A percentile compares a stretch with the other conserved stretches of the same genome.
phyloP scores from a whole-genome alignment of 2,329 filamentous ascomycete species.

The Cercospora citrullina region DNA sequence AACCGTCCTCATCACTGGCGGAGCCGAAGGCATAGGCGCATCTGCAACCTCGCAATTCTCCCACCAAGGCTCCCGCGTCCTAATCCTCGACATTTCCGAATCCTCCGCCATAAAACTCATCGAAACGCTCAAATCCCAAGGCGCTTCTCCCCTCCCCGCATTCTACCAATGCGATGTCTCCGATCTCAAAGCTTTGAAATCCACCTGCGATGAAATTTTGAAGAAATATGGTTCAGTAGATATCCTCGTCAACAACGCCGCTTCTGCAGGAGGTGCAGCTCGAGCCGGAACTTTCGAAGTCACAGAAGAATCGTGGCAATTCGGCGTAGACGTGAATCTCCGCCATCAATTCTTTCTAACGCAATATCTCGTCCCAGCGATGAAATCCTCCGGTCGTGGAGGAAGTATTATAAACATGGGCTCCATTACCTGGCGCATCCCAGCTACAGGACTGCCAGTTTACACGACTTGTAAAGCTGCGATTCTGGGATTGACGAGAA shows the following conservation, averaged over 20 bases:
- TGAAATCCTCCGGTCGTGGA: constrained; percentile 53
- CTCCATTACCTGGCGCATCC: constrained; percentile 35
- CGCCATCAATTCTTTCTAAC: constrained; percentile 65
- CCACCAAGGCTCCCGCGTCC: constrained; percentile 59
- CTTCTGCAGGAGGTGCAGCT: constrained; percentile 57
- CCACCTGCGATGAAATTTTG: constrained; percentile 47
- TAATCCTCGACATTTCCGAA: constrained; percentile 61
- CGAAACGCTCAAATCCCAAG: constrained; percentile 40
- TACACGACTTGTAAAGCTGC: constrained; percentile 36
- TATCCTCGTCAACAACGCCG: constrained; percentile 64
- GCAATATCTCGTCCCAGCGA: constrained; percentile 58
- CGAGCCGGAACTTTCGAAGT: constrained; percentile 62
- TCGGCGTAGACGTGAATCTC: constrained; percentile 64
- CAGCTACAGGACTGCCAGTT: constrained; percentile 30
- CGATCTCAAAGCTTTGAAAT: constrained; percentile 52
- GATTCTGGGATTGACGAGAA: constrained; percentile 34
- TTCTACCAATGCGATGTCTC: constrained; percentile 54
- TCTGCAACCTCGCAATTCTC: constrained; percentile 60
- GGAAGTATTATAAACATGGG: constrained; percentile 56
- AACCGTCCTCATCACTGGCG: constrained; percentile 64
- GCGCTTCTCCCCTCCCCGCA: constrained; percentile 21
- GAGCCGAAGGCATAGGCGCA: constrained; percentile 64
- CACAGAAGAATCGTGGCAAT: constrained; percentile 62
- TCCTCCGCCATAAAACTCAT: constrained; percentile 51
- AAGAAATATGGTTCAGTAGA: constrained; percentile 53